Percentiles rank a stretch among this genome's conserved stretches.
phyloP scores from a whole-genome alignment of 805 yeast species.

The Hanseniaspora occidentalis region DNA sequence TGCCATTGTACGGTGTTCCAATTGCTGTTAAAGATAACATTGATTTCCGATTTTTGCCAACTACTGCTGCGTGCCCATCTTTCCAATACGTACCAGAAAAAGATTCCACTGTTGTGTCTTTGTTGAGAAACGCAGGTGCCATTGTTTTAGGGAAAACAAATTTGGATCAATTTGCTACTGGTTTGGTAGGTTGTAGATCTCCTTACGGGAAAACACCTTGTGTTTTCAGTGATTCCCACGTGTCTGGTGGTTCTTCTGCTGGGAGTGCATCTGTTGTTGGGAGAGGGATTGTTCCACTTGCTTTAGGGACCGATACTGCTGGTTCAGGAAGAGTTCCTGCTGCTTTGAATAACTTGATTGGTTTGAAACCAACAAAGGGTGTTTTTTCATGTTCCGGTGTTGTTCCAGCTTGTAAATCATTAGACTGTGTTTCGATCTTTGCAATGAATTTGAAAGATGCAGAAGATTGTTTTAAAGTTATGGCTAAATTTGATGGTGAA shows the following conservation, averaged over 20 bases:
- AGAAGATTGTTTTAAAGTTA: conserved; percentile 54
- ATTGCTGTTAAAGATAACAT: conserved; percentile 91
- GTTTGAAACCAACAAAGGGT: conserved; percentile 89
- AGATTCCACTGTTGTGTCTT: conserved; percentile 65
- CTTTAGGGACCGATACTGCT: conserved; percentile 95
- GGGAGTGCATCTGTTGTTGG: conserved; percentile 93
- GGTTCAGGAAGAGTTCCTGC: conserved; percentile 99
- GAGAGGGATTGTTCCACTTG: conserved; percentile 76
- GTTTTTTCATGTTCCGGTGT: conserved; percentile 79
- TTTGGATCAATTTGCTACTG: conserved; percentile 95
- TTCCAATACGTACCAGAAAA: conserved; percentile 52
- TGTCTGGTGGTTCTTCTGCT: conserved; percentile 90
- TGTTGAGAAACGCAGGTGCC: conserved; percentile 84
- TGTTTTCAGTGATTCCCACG: conserved; percentile 64
- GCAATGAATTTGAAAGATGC: conserved; percentile 73
- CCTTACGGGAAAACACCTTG: conserved; percentile 87
- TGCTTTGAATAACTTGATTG: conserved; percentile 79
- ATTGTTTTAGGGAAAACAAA: conserved; percentile 89
- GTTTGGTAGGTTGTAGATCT: conserved; percentile 87
- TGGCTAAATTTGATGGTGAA: conserved; percentile 57
- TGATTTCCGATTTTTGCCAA: conserved; percentile 67
- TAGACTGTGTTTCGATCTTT: conserved; percentile 86
- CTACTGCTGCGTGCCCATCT: conserved; percentile 95
- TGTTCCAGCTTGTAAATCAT: conserved; percentile 93
- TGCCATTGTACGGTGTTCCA: conserved; percentile 88